A percentile compares a stretch with the other conserved stretches of the same genome.
These are phyloP conservation scores for Yamadazyma tumulicola DNA, from an alignment of 805 yeast species.

Conservation along the genomic window DNA sequence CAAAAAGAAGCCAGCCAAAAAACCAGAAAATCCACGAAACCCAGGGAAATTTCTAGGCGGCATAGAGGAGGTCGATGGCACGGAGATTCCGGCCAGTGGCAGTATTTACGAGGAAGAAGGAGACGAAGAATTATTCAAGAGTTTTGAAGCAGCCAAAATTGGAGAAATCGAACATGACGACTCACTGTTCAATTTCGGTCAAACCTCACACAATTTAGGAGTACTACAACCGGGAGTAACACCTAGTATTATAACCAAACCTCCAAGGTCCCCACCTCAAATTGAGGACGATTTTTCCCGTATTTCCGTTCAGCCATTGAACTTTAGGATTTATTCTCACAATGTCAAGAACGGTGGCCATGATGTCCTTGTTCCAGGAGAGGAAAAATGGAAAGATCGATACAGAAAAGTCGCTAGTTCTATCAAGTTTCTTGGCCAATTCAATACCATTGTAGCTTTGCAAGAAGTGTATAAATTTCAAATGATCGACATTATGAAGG, in stretches of 20 bases:
- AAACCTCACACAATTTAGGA: slow-evolving; percentile 10
- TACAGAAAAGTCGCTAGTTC: slow-evolving; percentile 16
- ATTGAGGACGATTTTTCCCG: slow-evolving; percentile 9
- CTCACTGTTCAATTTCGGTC: slow-evolving; percentile 8
- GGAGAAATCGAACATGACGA: slow-evolving; percentile 13
- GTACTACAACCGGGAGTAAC: slow-evolving; percentile 7
- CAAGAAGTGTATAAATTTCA: slow-evolving; percentile 38
- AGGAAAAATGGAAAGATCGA: slow-evolving; percentile 24
- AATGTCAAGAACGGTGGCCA: slow-evolving; percentile 32
- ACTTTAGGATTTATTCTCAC: slow-evolving; percentile 34
- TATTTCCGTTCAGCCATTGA: slow-evolving; percentile 12
- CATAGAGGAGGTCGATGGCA: slow-evolving; percentile 15
- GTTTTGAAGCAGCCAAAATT: slow-evolving; percentile 8
- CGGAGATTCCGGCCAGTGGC: slow-evolving; percentile 14
- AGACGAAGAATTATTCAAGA: slow-evolving; percentile 12
- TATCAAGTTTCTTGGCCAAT: slow-evolving; percentile 22
- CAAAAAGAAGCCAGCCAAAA: slow-evolving; percentile 2
- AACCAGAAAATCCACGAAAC: slow-evolving; percentile 14
- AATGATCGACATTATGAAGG: slow-evolving; percentile 26
- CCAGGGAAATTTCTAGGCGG: slow-evolving; percentile 23
- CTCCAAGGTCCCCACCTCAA: slow-evolving; percentile 8
- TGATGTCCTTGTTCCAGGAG: slow-evolving; percentile 20
- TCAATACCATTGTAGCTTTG: slow-evolving; percentile 34
- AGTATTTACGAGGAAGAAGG: slow-evolving; percentile 14
- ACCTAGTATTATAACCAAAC: slow-evolving; percentile 4